Evolutionary conservation across 2,329 filamentous ascomycete species (phyloP).

Genomic region (Botryosphaeria dothidea): DNA sequence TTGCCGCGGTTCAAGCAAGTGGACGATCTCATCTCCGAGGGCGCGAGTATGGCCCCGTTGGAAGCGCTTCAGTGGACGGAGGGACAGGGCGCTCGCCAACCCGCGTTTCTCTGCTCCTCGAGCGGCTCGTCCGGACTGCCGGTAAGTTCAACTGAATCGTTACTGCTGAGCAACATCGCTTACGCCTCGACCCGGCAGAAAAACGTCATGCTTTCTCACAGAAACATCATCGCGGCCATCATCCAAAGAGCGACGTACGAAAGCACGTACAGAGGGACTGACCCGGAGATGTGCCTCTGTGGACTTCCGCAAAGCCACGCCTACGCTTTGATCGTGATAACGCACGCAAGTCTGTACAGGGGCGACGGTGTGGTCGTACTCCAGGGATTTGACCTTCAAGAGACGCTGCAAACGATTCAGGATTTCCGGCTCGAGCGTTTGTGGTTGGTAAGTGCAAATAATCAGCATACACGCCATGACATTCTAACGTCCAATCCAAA

Average conservation of each 20-base stretch:
- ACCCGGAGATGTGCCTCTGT: background rate
- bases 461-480: background rate
- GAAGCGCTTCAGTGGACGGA: background rate
- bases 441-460: background rate
- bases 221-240: constrained; percentile 8
- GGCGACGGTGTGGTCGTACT: constrained; percentile 3
- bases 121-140: background rate
- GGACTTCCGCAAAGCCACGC: background rate
- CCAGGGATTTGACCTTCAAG: background rate
- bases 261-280: background rate
- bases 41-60: background rate
- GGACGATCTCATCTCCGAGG: background rate
- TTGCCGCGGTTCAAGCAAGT: background rate
- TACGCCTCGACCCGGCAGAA: background rate
- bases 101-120: constrained; percentile 3
- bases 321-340: constrained; percentile 4
- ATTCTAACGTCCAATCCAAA: background rate
- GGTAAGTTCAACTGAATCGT: background rate
- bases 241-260: constrained; percentile 2
- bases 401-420: background rate
- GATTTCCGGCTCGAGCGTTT: constrained; percentile 6
- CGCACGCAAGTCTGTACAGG: background rate
- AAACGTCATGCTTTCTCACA: constrained; percentile 9
- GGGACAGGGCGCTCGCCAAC: background rate
- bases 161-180: background rate